Base-by-base conservation (phyloP, 2,329 filamentous ascomycete species). In the Xylaria hypoxylon region DNA sequence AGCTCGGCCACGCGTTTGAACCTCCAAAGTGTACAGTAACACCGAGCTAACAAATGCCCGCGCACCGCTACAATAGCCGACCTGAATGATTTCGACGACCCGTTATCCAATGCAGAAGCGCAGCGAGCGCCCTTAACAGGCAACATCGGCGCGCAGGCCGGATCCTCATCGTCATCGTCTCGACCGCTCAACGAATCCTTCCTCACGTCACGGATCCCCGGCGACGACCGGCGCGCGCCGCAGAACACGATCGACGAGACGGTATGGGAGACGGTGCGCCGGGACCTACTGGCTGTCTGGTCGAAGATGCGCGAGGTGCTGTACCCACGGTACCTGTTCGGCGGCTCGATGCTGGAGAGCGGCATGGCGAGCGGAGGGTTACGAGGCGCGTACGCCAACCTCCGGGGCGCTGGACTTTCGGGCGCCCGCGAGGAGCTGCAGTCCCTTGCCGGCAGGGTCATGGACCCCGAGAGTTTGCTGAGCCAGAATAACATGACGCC, bases 281-380 rank as follows among this genome's bases (percentile, higher is more conserved):
- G 96, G 72, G 96, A 99, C 79, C 83, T 99, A 71, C 81, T 95
- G 7, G 96, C 94, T 28, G 93, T 98, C 40, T 98, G 96, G 95
- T 92, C 93, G 81, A 99, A 99, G 86, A 93, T 99, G 90, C 90
- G 92, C 79, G 95, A 97, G 84, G 96, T 99, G 44, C 88, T 99
- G 67, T 99, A 93, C 81, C 96, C 96, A 19, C 94, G 94, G 77
- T 98, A 98, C 82, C 86, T 99, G 55, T 90, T 99, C 26, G 87
- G 87, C 40, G 88, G 88, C 33, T 88, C 86, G 65, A 89, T 90
- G 87, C 85, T 89, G 62, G 87, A 89, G 67, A 79, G 78, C 47
- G 80, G 83, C 61, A 65, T 68, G 62, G 57, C 61, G 11, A 59
- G 57, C 4, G 81, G 80, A 40, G 84, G 84, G 11, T 74, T 90